A percentile compares a stretch with the other conserved stretches of the same genome.
Evolutionary conservation across 306 rosid genomes (phyloP).

Genomic region (Vachellia pachyceras): DNA sequence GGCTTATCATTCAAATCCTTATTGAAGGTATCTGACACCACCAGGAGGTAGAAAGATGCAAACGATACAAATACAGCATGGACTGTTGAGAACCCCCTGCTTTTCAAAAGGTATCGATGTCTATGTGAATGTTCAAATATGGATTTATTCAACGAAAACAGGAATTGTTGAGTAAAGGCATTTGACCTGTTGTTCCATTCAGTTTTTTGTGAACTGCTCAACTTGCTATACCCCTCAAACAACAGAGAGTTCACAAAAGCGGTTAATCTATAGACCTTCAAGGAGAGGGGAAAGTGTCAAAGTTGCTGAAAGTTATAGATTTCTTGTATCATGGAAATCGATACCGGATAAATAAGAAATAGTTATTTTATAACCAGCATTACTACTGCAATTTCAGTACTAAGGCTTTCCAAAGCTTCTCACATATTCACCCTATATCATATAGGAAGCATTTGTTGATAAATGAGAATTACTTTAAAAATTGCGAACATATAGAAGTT

Average conservation of each 20-base stretch:
- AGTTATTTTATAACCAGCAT: constrained; percentile 10
- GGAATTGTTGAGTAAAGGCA: constrained; percentile 37
- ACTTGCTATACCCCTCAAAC: constrained; percentile 57
- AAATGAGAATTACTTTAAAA: neutral
- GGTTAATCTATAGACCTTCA: constrained; percentile 78
- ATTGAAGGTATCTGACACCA: constrained; percentile 64
- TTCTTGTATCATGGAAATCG: neutral
- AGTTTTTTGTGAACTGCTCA: constrained; percentile 57
- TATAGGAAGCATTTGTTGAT: neutral
- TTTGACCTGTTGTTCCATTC: constrained; percentile 94
- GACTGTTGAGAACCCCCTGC: constrained; percentile 92
- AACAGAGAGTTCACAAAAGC: constrained; percentile 57
- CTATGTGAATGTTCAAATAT: constrained; percentile 31
- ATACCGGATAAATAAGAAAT: constrained; percentile 1
- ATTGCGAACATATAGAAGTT: constrained; percentile 5
- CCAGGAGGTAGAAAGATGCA: constrained; percentile 67
- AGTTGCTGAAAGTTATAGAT: constrained; percentile 2
- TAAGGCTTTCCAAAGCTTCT: constrained; percentile 10
- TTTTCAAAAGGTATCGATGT: constrained; percentile 21
- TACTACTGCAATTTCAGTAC: constrained; percentile 17
- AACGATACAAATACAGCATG: constrained; percentile 81
- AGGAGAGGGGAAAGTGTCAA: constrained; percentile 40
- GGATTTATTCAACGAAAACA: constrained; percentile 26
- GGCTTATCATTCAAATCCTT: constrained; percentile 53
- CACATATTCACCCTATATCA: constrained; percentile 11